Base-by-base conservation (phyloP, 768 basidiomycete genomes). In the Cubamyces lactineus region DNA sequence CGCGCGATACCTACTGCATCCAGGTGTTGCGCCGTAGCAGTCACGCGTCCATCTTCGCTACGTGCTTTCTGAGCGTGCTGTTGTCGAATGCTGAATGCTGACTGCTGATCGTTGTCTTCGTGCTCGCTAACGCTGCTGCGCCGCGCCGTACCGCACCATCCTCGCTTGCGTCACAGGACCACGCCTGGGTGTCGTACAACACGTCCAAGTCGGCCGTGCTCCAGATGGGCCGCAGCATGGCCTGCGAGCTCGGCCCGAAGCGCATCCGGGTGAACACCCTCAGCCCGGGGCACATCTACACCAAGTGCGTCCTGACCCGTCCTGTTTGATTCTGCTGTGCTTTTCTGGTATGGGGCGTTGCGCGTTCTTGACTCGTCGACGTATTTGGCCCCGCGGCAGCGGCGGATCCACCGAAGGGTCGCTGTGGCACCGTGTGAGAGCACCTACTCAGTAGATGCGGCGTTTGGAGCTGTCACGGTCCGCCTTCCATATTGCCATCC, bases 181-280 rank as follows among this genome's bases (percentile, higher is more conserved):
- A 89, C 66, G 82, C 85, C 1, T 91, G 87, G 88, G 82, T 86
- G 53, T 83, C 87, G 15, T 92, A 92, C 75, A 91, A 91, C 73
- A 80, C 83, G 50, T 88, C 86, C 76, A 92, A 92, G 74, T 83
- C 86, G 1, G 90, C 86, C 5, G 88, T 92, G 17, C 73, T 91
- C 43, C 90, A 92, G 74, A 91, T 91, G 88, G 85, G 79, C 5
- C 83, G 91, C 45, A 90, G 87, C 71, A 87, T 92, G 88, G 90
- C 90, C 3, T 91, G 88, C 69, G 90, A 92, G 70, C 80, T 92
- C 1, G 91, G 88, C 1, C 75, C 70, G 39, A 77, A 85, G 71
- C 75, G 78, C 2, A 91, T 92, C 52, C 80, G 91, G 3, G 88
- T 91, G 61, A 92, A 92, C 72, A 78, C 86, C 13, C 78, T 92